Percentiles rank a stretch among this genome's conserved stretches.
Evolutionary conservation across 2,329 filamentous ascomycete genomes (phyloP).

Genomic region (Ceratocystis alfenasii): DNA sequence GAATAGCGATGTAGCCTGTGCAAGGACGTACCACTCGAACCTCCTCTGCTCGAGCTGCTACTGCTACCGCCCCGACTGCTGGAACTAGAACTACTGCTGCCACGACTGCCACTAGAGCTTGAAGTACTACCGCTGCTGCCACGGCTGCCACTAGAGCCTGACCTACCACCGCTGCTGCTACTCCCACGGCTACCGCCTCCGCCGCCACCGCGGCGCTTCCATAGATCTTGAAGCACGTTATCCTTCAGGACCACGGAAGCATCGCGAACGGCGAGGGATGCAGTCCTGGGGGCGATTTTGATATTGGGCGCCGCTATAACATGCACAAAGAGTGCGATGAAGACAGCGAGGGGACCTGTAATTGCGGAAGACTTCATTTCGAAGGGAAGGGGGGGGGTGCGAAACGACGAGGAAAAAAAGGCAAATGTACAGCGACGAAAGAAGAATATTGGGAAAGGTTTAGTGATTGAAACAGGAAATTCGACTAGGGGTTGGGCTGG

Average conservation of each 20-base stretch:
- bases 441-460: background rate
- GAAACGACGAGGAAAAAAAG: background rate
- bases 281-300: conserved; percentile 3
- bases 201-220: conserved; percentile 50
- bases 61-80: conserved; percentile 24
- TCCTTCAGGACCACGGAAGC: background rate
- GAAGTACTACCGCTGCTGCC: conserved; percentile 23
- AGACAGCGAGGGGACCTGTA: background rate
- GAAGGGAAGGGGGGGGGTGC: background rate
- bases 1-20: background rate
- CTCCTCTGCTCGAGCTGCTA: conserved; percentile 13
- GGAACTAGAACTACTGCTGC: conserved; percentile 24
- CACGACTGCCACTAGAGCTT: conserved; percentile 24
- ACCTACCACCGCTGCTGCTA: conserved; percentile 23
- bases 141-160: conserved; percentile 25
- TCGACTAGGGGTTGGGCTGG: too few species aligned
- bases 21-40: background rate
- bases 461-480: background rate
- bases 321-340: conserved; percentile 25
- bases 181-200: conserved; percentile 40
- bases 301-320: conserved; percentile 25
- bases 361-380: conserved; percentile 9
- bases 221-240: conserved; percentile 29
- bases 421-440: background rate
- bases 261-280: background rate